Base-by-base conservation (phyloP, 176 grass and related monocot species). In the Tillandsia leiboldiana region DNA sequence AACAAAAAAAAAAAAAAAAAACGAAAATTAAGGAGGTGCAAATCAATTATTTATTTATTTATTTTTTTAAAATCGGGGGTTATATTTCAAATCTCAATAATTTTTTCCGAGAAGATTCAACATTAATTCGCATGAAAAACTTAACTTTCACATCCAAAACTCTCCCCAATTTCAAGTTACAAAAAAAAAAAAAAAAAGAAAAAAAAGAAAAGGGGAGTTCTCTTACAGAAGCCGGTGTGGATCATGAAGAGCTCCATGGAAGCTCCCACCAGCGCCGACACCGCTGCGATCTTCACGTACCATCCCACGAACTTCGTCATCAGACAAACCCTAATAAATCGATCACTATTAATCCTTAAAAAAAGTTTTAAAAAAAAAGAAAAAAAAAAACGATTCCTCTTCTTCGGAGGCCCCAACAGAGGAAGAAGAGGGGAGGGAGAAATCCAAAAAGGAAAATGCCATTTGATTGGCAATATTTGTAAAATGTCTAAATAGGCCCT, bases 191-290 rank as follows among this genome's bases (percentile, higher is more conserved):
- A 15, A 76, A 10, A 33, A 53, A 72, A 61, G n/a, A 59, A 65
- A 18, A 49, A 33, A 12, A 12, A 33, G 13, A 42, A 47, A 20
- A 13, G 14, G 23, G 49, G 49, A n/a, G 78, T 61, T 57, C 9
- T 71, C 83, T 1, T 51, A 96, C 92, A 96, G 85, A 96, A 96
- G 61, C 92, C 88, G 26, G 92, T 96, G 80, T 96, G 88, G 78
- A 96, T 96, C 92, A 96, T 91, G 85, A 96, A 96, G 70, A 91
- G 85, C 73, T 96, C 92, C 88, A 96, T 89, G 51, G 73, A 70
- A 11, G 88, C 86, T 53, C 92, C 88, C 26, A 91, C 81, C 22
- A 87, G 14, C 10, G 79, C 86, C 63, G 86, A 87, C 22, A 84
- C 88, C 12, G 48, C 66, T 7, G 83, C 83, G 69, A 96, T 96